These are phyloP conservation scores for Boletus sensibilis DNA, from an alignment of 768 basidiomycete genomes.

Conservation along the genomic window DNA sequence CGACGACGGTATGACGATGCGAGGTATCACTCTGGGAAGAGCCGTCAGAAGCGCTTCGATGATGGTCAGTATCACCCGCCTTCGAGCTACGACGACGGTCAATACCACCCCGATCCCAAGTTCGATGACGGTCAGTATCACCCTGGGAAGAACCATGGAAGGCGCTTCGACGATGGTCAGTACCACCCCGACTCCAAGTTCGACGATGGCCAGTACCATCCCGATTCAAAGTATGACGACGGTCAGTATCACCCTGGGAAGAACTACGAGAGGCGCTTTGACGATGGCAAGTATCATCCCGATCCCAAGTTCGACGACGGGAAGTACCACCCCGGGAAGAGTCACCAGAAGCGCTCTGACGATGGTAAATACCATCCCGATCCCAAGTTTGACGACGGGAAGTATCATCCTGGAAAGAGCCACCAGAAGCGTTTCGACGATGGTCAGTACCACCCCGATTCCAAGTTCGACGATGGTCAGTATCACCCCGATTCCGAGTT, in stretches of 20 bases:
- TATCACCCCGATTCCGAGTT: slow-evolving; percentile 6
- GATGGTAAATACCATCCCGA: too few species aligned
- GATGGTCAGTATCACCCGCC: slow-evolving; percentile 16
- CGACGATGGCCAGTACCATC: background rate
- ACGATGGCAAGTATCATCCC: slow-evolving; percentile 9
- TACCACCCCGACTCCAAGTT: slow-evolving; percentile 10
- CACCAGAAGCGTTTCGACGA: slow-evolving; percentile 7
- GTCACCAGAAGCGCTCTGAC: background rate
- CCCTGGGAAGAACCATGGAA: background rate
- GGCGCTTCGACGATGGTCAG: slow-evolving; percentile 13
- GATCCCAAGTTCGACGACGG: background rate
- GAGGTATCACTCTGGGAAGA: background rate
- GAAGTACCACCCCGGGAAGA: background rate
- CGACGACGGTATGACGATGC: background rate
- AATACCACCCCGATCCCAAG: slow-evolving; percentile 5
- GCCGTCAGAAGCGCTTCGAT: slow-evolving; percentile 11
- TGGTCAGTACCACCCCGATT: slow-evolving; percentile 11
- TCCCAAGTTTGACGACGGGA: slow-evolving; percentile 5
- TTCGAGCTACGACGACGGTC: slow-evolving; percentile 3
- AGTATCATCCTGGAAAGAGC: background rate
- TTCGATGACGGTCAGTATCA: slow-evolving; percentile 12
- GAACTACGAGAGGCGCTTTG: background rate
- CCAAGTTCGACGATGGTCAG: background rate
- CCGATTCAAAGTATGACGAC: slow-evolving; percentile 1
- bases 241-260: slow-evolving; percentile 8